These are phyloP conservation scores for Dimocarpus longan DNA, from an alignment of 345 rosid species.

Conservation along the genomic window DNA sequence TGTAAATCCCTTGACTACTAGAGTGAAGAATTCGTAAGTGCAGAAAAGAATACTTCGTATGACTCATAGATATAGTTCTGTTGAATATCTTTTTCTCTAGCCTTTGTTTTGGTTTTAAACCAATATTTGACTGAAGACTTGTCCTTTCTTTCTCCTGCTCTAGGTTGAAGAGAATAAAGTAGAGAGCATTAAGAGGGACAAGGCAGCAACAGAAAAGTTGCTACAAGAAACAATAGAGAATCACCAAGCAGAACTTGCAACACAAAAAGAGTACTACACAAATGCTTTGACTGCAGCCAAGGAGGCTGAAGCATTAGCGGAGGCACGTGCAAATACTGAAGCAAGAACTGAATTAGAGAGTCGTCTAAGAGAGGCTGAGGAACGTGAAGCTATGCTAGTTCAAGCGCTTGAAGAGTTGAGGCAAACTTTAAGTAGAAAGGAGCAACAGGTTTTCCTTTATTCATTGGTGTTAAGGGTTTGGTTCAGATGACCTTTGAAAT, in stretches of 20 bases:
- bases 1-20: neutral
- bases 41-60: neutral
- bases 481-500: conserved; percentile 13
- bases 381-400: conserved; percentile 93
- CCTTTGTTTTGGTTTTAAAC: conserved; percentile 12
- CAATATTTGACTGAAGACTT: conserved; percentile 8
- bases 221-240: conserved; percentile 96
- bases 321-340: conserved; percentile 87
- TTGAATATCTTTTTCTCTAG: conserved; percentile 7
- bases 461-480: conserved; percentile 17
- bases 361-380: conserved; percentile 86
- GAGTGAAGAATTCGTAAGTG: neutral
- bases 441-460: conserved; percentile 77
- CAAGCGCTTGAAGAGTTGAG: conserved; percentile 93
- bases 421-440: conserved; percentile 88
- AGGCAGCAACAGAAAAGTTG: conserved; percentile 86
- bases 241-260: conserved; percentile 83
- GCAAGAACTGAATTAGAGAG: conserved; percentile 89
- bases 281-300: conserved; percentile 87
- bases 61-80: neutral
- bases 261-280: conserved; percentile 81
- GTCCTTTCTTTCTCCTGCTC: conserved; percentile 21
- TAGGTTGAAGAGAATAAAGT: conserved; percentile 98
- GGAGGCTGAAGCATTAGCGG: conserved; percentile 94
- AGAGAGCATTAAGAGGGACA: conserved; percentile 89